phyloP scores from a whole-genome alignment of 768 basidiomycete genomes.

The Tricholomella constricta region DNA sequence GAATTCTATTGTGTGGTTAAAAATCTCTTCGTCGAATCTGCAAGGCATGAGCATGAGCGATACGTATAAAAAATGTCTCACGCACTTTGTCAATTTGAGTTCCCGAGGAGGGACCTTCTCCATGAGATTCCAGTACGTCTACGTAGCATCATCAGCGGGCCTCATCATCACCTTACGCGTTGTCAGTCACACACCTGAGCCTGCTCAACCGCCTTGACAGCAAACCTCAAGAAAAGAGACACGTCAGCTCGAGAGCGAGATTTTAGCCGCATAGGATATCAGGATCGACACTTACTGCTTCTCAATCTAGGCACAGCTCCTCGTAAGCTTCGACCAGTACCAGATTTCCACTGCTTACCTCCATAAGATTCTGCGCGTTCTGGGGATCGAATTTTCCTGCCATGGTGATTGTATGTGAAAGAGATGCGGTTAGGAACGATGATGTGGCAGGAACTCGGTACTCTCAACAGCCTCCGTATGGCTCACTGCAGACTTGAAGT shows the following conservation, averaged over 20 bases:
- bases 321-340: slow-evolving; percentile 3
- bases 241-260: background rate
- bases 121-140: slow-evolving; percentile 96
- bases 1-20: slow-evolving; percentile 64
- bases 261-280: background rate
- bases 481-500: background rate
- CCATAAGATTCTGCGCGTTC: slow-evolving; percentile 87
- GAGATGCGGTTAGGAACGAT: slow-evolving; percentile 7
- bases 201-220: slow-evolving; percentile 95
- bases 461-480: background rate
- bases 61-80: slow-evolving; percentile 1
- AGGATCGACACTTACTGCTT: slow-evolving; percentile 71
- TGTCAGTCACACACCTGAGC: slow-evolving; percentile 68
- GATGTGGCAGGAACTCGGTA: slow-evolving; percentile 17
- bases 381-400: slow-evolving; percentile 75
- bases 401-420: slow-evolving; percentile 13
- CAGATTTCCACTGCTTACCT: slow-evolving; percentile 52
- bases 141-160: slow-evolving; percentile 5
- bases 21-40: slow-evolving; percentile 92
- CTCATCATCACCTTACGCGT: background rate
- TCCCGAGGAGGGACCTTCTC: slow-evolving; percentile 76
- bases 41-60: slow-evolving; percentile 2
- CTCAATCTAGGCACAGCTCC: slow-evolving; percentile 67
- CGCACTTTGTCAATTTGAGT: slow-evolving; percentile 82
- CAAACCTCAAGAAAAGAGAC: slow-evolving; percentile 53